Conservation (phyloP, 768 basidiomycete species). For the Mycena crocata region DNA sequence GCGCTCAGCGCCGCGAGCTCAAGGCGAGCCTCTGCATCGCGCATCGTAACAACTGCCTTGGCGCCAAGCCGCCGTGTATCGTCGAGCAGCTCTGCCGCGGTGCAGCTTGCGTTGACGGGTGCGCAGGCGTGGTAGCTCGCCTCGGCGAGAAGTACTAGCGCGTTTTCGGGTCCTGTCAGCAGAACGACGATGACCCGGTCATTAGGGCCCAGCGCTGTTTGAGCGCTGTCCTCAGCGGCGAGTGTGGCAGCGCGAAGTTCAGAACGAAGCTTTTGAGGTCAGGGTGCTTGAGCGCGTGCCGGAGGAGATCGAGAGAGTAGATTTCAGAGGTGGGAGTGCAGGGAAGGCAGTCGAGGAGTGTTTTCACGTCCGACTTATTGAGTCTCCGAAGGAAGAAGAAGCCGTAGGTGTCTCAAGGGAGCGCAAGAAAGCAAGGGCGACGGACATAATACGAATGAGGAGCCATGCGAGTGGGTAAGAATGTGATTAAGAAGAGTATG, state of each 20-base stretch:
- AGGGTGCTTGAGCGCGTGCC: constrained; percentile 49
- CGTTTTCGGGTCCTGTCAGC: constrained; percentile 59
- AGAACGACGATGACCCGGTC: constrained; percentile 59
- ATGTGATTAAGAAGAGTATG: too few species aligned
- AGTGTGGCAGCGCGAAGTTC: constrained; percentile 52
- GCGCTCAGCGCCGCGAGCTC: constrained; percentile 46
- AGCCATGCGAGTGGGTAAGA: too few species aligned
- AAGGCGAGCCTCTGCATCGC: constrained; percentile 52
- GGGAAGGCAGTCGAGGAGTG: constrained; percentile 56
- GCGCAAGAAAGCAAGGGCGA: constrained; percentile 16
- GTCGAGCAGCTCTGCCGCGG: constrained; percentile 54
- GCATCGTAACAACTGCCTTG: constrained; percentile 55
- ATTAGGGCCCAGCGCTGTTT: constrained; percentile 48
- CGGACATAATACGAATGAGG: background rate
- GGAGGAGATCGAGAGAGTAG: constrained; percentile 49
- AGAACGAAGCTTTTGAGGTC: constrained; percentile 50
- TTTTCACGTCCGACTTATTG: constrained; percentile 44
- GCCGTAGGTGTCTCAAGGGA: background rate
- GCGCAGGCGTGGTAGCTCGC: constrained; percentile 58
- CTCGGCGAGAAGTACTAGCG: constrained; percentile 57
- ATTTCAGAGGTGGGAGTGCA: constrained; percentile 49
- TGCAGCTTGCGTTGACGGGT: constrained; percentile 60
- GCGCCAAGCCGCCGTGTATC: constrained; percentile 55
- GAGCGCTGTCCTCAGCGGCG: constrained; percentile 35
- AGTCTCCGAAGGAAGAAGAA: constrained; percentile 32